phyloP scores from a whole-genome alignment of 108 stramenopile species.

The Cyclotella atomus region DNA sequence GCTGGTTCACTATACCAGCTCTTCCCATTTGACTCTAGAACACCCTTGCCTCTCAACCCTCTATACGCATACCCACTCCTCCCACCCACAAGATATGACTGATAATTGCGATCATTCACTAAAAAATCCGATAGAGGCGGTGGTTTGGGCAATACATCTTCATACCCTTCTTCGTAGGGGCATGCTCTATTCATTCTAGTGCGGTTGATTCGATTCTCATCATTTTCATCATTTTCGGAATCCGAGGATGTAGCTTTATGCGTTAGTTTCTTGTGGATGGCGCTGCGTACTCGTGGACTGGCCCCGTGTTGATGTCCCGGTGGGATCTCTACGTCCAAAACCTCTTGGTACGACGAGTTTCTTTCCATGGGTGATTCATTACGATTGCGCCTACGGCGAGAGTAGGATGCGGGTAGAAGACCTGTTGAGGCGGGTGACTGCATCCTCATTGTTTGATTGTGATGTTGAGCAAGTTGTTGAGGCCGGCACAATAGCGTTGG shows the following conservation, averaged over 20 bases:
- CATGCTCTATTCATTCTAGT: not conserved
- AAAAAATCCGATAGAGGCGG: conserved; percentile 42
- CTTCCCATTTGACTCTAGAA: not conserved
- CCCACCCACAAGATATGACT: conserved; percentile 33
- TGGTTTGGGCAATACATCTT: conserved; percentile 36
- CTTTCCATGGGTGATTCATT: not conserved
- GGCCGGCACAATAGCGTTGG: too few species aligned
- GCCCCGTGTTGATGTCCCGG: not conserved
- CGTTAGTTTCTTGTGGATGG: not conserved
- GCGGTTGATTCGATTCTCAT: conserved; percentile 8
- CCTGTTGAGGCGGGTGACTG: conserved; percentile 36
- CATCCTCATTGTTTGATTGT: conserved; percentile 3
- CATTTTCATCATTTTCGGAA: conserved; percentile 44
- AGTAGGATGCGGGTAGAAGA: conserved; percentile 40
- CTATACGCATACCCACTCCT: conserved; percentile 21
- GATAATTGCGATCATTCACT: conserved; percentile 40
- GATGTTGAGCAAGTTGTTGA: too few species aligned
- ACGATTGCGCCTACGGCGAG: conserved; percentile 37
- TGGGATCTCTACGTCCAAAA: not conserved
- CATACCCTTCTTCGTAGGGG: conserved; percentile 23
- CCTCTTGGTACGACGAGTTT: conserved; percentile 3
- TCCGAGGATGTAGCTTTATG: conserved; percentile 5
- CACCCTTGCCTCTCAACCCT: conserved; percentile 12
- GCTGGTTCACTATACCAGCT: conserved; percentile 14
- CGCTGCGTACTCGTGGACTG: not conserved